Conservation (phyloP, 1,284 basidiomycete species). For the Schizophyllum commune region DNA sequence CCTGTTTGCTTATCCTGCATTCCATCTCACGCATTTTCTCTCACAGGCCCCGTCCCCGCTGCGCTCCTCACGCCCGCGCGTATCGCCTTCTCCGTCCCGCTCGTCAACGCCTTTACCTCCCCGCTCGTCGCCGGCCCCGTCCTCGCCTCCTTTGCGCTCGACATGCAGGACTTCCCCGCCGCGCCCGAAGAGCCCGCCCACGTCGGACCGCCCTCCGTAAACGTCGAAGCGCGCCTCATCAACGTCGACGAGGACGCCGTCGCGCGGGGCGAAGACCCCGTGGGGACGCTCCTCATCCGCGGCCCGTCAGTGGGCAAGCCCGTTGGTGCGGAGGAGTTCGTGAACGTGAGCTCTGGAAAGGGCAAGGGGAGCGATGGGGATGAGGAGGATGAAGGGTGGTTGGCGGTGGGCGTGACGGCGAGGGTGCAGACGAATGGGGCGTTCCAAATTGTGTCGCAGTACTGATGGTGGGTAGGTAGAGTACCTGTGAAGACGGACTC, state of each 20-base stretch:
- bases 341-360: constrained; percentile 17
- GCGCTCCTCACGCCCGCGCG: constrained; percentile 47
- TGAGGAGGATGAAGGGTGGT: constrained; percentile 40
- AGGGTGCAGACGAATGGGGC: constrained; percentile 55
- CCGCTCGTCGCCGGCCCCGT: constrained; percentile 59
- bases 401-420: constrained; percentile 36
- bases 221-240: constrained; percentile 64
- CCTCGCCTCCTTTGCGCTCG: constrained; percentile 66
- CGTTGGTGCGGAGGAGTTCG: constrained; percentile 33
- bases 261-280: constrained; percentile 53
- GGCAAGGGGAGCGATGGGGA: constrained; percentile 15
- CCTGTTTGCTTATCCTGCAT: constrained; percentile 1
- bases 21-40: constrained; percentile 6
- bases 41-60: constrained; percentile 27
- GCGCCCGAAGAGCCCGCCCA: constrained; percentile 35
- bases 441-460: constrained; percentile 33
- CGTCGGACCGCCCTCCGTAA: constrained; percentile 66
- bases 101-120: constrained; percentile 56
- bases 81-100: constrained; percentile 62
- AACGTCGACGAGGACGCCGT: constrained; percentile 54
- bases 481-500: background rate
- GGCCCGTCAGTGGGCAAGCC: constrained; percentile 51
- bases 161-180: constrained; percentile 59
- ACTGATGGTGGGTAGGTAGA: background rate
- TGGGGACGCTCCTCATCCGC: constrained; percentile 37